These are phyloP conservation scores for Ophiostoma pallidulum DNA, from an alignment of 2,329 filamentous ascomycete genomes.

Conservation along the genomic window DNA sequence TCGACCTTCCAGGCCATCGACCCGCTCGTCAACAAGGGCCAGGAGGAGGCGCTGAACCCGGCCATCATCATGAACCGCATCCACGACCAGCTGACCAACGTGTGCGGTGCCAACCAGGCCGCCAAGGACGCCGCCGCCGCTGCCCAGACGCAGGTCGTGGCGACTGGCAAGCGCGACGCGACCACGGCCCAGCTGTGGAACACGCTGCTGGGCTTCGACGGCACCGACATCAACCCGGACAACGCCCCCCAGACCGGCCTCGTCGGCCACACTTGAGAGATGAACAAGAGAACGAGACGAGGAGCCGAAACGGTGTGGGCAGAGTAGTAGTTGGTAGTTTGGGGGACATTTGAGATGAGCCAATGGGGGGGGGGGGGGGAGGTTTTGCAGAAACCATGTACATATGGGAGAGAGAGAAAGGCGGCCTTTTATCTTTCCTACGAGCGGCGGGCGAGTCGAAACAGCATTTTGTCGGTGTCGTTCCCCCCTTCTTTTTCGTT, in stretches of 20 bases:
- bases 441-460: too few relatives aligned
- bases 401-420: neutral
- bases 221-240: slow-evolving; percentile 30
- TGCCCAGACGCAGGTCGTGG: slow-evolving; percentile 35
- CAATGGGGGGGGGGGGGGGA: too few relatives aligned
- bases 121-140: slow-evolving; percentile 43
- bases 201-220: slow-evolving; percentile 30
- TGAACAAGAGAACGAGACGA: neutral
- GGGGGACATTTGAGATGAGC: too few relatives aligned
- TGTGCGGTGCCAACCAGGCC: slow-evolving; percentile 52
- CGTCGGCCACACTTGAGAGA: slow-evolving; percentile 27
- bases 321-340: too few relatives aligned
- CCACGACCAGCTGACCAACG: slow-evolving; percentile 59
- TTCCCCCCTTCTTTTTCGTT: too few relatives aligned
- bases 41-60: slow-evolving; percentile 60
- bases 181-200: slow-evolving; percentile 33
- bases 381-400: too few relatives aligned
- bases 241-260: slow-evolving; percentile 29
- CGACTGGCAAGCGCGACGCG: slow-evolving; percentile 27
- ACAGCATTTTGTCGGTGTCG: too few relatives aligned
- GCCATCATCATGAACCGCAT: slow-evolving; percentile 66
- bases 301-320: too few relatives aligned
- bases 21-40: slow-evolving; percentile 49
- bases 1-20: slow-evolving; percentile 62
- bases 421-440: neutral